Conservation (phyloP, 2,329 filamentous ascomycete species). For the Rachicladosporium sp. region DNA sequence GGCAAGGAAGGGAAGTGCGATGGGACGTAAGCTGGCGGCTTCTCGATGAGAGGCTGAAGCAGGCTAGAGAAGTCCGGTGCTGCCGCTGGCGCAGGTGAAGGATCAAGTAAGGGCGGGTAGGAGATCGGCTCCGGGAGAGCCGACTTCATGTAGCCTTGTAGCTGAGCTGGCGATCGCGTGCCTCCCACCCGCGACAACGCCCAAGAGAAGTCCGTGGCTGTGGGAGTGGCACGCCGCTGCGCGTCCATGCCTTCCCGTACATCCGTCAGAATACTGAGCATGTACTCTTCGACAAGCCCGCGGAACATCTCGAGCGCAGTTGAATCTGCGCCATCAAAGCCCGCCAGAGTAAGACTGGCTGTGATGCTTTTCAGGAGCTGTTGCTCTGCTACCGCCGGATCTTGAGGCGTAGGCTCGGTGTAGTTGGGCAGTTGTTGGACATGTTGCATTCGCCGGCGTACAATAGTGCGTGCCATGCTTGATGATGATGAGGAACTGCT, state of each 20-base stretch:
- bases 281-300: conserved; percentile 45
- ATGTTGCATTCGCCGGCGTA: conserved; percentile 9
- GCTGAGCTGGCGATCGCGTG: conserved; percentile 25
- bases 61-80: conserved; percentile 35
- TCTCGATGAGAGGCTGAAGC: conserved; percentile 40
- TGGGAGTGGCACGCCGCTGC: conserved; percentile 42
- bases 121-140: conserved; percentile 22
- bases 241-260: conserved; percentile 47
- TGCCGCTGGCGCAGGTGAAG: conserved; percentile 27
- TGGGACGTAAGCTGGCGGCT: conserved; percentile 42
- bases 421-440: conserved; percentile 16
- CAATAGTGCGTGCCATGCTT: conserved; percentile 5
- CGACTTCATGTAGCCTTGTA: conserved; percentile 29
- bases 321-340: conserved; percentile 44
- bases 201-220: conserved; percentile 47
- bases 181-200: conserved; percentile 31
- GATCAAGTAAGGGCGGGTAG: conserved; percentile 28
- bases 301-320: conserved; percentile 46
- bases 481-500: no score
- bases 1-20: conserved; percentile 50
- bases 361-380: conserved; percentile 45
- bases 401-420: conserved; percentile 28
- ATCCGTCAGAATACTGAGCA: conserved; percentile 38
- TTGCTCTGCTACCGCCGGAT: conserved; percentile 41
- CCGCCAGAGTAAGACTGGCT: conserved; percentile 37